These are phyloP conservation scores for Erythrobasidium hasegawianum DNA, from an alignment of 1,284 basidiomycete species.

Conservation along the genomic window DNA sequence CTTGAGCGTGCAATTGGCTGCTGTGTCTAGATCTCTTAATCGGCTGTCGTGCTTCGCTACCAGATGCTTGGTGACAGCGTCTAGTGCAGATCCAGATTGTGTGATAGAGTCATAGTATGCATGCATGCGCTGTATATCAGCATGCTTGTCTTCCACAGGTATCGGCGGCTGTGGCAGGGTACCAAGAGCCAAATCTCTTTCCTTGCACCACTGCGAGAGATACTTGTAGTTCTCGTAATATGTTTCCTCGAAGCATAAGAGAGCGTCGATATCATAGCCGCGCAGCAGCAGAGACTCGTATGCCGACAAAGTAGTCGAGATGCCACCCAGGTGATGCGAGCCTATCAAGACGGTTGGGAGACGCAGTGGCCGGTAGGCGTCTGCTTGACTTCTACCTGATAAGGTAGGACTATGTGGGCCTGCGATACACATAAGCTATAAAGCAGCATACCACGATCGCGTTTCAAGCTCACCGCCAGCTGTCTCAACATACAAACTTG, in stretches of 20 bases:
- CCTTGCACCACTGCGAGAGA: conserved; percentile 68
- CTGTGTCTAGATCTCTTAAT: conserved; percentile 65
- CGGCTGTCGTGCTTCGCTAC: conserved; percentile 63
- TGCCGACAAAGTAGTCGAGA: conserved; percentile 87
- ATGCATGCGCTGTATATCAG: conserved; percentile 61
- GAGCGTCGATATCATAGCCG: conserved; percentile 81
- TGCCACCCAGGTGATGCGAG: conserved; percentile 85
- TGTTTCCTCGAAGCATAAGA: conserved; percentile 80
- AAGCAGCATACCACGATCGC: neutral
- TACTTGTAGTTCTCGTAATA: conserved; percentile 87
- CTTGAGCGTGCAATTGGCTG: conserved; percentile 72
- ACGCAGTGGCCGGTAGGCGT: conserved; percentile 75
- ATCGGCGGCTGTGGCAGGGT: conserved; percentile 62
- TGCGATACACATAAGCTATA: conserved; percentile 47
- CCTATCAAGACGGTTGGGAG: conserved; percentile 84
- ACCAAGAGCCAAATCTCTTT: conserved; percentile 59
- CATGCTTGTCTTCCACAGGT: conserved; percentile 52
- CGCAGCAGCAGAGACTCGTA: conserved; percentile 87
- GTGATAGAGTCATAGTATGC: conserved; percentile 61
- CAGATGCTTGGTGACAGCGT: conserved; percentile 61
- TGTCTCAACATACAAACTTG: conserved; percentile 77
- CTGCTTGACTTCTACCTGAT: conserved; percentile 78
- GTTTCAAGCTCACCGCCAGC: conserved; percentile 73
- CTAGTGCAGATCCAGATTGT: conserved; percentile 41
- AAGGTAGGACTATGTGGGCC: conserved; percentile 90